Evolutionary conservation across 495 filamentous ascomycete species (phyloP).

Genomic region (Penicillium steckii): DNA sequence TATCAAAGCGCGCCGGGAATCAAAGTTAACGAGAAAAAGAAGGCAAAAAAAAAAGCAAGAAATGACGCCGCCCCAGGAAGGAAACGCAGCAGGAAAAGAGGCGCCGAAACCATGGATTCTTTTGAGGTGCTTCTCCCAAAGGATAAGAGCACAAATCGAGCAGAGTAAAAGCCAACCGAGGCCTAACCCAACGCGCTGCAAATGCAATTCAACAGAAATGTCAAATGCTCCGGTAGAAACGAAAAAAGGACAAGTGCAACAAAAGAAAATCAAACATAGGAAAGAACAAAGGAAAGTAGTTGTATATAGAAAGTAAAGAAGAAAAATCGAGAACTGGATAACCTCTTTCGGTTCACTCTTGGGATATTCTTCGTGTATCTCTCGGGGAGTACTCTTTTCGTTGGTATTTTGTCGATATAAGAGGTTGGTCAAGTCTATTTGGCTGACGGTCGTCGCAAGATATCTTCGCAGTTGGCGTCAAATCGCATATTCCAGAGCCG

Average conservation of each 20-base stretch:
- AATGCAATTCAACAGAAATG: slow-evolving; percentile 27
- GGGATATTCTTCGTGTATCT: not conserved
- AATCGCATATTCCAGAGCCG: slow-evolving; percentile 94
- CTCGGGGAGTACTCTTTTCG: slow-evolving; percentile 4
- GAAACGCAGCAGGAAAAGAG: slow-evolving; percentile 20
- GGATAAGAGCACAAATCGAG: slow-evolving; percentile 12
- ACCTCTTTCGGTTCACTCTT: slow-evolving; percentile 4
- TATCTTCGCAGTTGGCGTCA: slow-evolving; percentile 94
- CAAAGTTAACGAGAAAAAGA: not conserved
- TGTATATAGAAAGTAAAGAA: slow-evolving; percentile 2
- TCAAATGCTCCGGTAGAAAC: slow-evolving; percentile 20
- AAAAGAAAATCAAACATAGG: slow-evolving; percentile 2
- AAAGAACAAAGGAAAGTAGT: not conserved
- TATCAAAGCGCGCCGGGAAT: slow-evolving; percentile 18
- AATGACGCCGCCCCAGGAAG: slow-evolving; percentile 31
- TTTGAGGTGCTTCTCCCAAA: slow-evolving; percentile 18
- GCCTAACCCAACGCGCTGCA: slow-evolving; percentile 30
- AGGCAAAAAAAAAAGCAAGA: slow-evolving; percentile 3
- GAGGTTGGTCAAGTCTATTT: slow-evolving; percentile 16
- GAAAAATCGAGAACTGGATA: not conserved
- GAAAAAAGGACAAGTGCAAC: slow-evolving; percentile 1
- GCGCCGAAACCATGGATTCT: slow-evolving; percentile 29
- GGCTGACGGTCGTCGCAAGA: slow-evolving; percentile 56
- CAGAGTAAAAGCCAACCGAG: slow-evolving; percentile 24
- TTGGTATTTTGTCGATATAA: slow-evolving; percentile 2